These are phyloP conservation scores for Populus euphratica DNA, from an alignment of 345 rosid genomes.

Conservation along the genomic window DNA sequence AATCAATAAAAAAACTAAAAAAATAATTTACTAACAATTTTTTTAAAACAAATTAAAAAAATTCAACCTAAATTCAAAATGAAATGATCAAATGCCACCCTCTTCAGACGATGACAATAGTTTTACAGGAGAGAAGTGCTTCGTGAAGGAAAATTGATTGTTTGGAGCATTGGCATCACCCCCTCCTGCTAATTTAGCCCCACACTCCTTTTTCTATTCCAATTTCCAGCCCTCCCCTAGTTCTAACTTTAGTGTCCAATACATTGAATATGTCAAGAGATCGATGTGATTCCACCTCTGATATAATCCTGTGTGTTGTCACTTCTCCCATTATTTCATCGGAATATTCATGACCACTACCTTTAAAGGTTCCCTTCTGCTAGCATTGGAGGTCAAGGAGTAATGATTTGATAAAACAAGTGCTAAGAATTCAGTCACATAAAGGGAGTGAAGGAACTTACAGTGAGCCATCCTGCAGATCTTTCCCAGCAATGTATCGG, in stretches of 20 bases:
- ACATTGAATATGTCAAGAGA: not conserved
- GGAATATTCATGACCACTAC: constrained; percentile 16
- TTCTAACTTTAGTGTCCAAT: not conserved
- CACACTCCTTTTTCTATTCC: not conserved
- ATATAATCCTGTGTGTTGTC: constrained; percentile 12
- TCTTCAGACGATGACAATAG: not conserved
- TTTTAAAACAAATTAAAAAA: no score
- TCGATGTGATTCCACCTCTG: constrained; percentile 29
- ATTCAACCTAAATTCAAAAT: no score
- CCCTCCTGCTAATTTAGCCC: not conserved
- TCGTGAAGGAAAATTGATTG: not conserved
- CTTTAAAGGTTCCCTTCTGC: constrained; percentile 9
- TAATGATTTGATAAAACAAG: not conserved
- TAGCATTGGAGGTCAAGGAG: constrained; percentile 1
- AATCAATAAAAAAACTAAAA: no score
- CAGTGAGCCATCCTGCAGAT: no score
- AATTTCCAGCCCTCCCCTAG: not conserved
- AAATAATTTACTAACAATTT: no score
- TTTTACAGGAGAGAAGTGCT: not conserved
- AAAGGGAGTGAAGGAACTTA: not conserved
- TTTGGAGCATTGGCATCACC: not conserved
- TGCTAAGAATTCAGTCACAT: not conserved
- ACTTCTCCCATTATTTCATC: constrained; percentile 19
- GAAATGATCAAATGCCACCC: not conserved
- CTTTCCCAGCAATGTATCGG: no score